phyloP scores from a whole-genome alignment of 2,329 filamentous ascomycete genomes.

The Emydomyces testavorans region DNA sequence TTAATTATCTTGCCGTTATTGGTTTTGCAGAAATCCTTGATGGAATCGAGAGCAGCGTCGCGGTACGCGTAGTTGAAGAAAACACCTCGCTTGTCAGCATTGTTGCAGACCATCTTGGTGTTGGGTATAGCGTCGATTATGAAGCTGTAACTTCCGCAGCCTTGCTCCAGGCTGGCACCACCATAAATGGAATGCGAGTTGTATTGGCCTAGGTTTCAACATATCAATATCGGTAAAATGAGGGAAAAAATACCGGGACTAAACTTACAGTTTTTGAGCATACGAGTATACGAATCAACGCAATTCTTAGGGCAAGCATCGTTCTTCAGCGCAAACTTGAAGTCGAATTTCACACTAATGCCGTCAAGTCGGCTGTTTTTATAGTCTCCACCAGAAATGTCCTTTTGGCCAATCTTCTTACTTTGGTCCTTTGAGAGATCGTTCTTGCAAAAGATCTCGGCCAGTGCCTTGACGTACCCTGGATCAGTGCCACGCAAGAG shows the following conservation, averaged over 20 bases:
- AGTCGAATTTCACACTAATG: background rate
- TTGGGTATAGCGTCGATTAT: slow-evolving; percentile 8
- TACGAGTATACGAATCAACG: background rate
- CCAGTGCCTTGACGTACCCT: slow-evolving; percentile 1
- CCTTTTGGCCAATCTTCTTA: background rate
- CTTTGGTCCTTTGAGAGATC: slow-evolving; percentile 9
- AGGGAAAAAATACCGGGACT: background rate
- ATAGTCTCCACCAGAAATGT: background rate
- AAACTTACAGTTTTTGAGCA: slow-evolving; percentile 4
- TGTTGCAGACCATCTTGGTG: slow-evolving; percentile 4
- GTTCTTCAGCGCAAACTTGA: slow-evolving; percentile 3
- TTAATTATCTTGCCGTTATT: slow-evolving; percentile 7
- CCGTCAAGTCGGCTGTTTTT: background rate
- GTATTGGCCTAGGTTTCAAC: slow-evolving; percentile 7
- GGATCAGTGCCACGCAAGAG: slow-evolving; percentile 7
- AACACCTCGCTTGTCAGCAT: background rate
- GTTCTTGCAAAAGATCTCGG: slow-evolving; percentile 5
- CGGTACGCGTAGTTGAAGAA: slow-evolving; percentile 6
- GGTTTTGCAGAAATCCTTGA: slow-evolving; percentile 11
- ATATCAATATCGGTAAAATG: background rate
- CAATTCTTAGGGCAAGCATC: slow-evolving; percentile 7
- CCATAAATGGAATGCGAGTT: slow-evolving; percentile 8
- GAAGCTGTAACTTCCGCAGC: slow-evolving; percentile 11
- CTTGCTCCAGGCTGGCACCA: slow-evolving; percentile 7
- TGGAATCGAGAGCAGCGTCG: slow-evolving; percentile 4